These are phyloP conservation scores for Fusarium scirpi DNA, from an alignment of 2,329 filamentous ascomycete species.

Conservation along the genomic window DNA sequence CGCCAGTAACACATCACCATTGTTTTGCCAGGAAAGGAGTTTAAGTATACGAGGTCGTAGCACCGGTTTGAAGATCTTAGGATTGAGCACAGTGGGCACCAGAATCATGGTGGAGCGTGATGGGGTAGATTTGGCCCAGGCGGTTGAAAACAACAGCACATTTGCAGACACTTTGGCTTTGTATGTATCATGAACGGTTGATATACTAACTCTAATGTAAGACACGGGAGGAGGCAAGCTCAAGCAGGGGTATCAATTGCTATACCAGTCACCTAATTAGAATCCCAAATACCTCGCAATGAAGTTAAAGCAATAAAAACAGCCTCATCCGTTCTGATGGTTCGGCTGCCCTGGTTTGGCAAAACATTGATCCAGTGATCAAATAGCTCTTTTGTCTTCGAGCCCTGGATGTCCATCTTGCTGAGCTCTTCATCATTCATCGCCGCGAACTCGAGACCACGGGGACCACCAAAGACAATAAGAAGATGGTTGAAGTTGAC, in stretches of 20 bases:
- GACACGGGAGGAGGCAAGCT: constrained; percentile 5
- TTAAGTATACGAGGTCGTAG: constrained; percentile 46
- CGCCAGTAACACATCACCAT: constrained; percentile 55
- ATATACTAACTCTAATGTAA: constrained; percentile 17
- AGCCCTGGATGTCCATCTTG: constrained; percentile 71
- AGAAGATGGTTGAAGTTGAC: constrained; percentile 76
- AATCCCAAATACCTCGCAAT: constrained; percentile 69
- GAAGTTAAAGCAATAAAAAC: constrained; percentile 80
- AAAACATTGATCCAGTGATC: constrained; percentile 87
- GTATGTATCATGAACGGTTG: constrained; percentile 40
- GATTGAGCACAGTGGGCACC: constrained; percentile 48
- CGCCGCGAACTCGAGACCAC: constrained; percentile 81
- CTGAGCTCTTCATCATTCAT: constrained; percentile 68
- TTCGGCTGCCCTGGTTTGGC: constrained; percentile 83
- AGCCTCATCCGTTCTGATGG: constrained; percentile 86
- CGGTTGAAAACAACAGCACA: constrained; percentile 47
- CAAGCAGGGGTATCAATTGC: constrained; percentile 43
- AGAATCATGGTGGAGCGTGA: constrained; percentile 45
- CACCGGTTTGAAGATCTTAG: constrained; percentile 42
- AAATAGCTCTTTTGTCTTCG: constrained; percentile 77
- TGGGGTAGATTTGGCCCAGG: constrained; percentile 38
- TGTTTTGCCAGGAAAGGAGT: constrained; percentile 62
- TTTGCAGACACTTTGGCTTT: constrained; percentile 48
- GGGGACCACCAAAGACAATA: constrained; percentile 83
- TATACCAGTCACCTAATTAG: constrained; percentile 36